Evolutionary conservation across 805 yeast genomes (phyloP).

Genomic region (Yamadazyma tumulicola): DNA sequence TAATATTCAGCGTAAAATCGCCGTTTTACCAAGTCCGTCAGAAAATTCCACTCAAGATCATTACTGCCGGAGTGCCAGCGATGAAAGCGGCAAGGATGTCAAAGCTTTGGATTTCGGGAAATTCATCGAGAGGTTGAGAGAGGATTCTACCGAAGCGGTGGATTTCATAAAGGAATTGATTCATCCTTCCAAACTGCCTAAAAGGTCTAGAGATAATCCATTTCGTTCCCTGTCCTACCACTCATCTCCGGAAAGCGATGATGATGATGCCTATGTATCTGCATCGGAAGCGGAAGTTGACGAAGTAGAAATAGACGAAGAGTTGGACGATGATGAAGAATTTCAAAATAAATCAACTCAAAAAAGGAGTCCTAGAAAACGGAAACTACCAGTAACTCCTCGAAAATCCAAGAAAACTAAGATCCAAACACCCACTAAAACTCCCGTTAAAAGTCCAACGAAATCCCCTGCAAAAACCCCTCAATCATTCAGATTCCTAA

Average conservation of each 20-base stretch:
- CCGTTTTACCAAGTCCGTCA: too few species aligned
- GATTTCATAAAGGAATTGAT: background rate
- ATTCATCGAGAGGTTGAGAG: background rate
- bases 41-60: too few species aligned
- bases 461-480: background rate
- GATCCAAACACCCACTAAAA: background rate
- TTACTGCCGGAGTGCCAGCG: background rate
- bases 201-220: too few species aligned
- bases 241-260: background rate
- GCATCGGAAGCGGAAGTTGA: background rate
- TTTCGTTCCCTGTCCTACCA: too few species aligned
- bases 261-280: background rate
- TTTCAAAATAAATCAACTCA: background rate
- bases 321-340: too few species aligned
- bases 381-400: too few species aligned
- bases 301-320: background rate
- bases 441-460: background rate
- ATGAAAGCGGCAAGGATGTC: background rate
- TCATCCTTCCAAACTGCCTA: too few species aligned
- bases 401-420: background rate
- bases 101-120: background rate
- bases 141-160: background rate
- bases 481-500: background rate
- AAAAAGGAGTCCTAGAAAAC: conserved; percentile 1
- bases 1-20: conserved; percentile 26